Conservation (phyloP, 805 yeast species). For the Wickerhamiella nectarea region DNA sequence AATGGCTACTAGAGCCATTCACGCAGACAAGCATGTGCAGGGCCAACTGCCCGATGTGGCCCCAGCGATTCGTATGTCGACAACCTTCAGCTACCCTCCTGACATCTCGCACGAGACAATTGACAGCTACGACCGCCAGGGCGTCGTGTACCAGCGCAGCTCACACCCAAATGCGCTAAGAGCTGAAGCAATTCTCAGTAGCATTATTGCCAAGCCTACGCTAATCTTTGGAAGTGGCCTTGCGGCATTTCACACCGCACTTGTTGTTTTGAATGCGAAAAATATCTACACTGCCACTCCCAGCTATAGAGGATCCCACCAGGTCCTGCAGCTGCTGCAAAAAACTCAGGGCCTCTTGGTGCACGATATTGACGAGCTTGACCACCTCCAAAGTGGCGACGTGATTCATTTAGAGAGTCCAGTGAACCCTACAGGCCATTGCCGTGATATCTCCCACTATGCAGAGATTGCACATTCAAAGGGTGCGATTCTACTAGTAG, state of each 20-base stretch:
- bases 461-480: conserved; percentile 60
- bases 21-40: too few relatives aligned
- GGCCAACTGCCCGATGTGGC: conserved; percentile 28
- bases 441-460: conserved; percentile 46
- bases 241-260: conserved; percentile 63
- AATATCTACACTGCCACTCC: conserved; percentile 51
- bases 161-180: conserved; percentile 60
- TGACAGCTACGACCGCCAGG: conserved; percentile 12
- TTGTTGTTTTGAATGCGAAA: conserved; percentile 61
- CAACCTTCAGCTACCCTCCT: conserved; percentile 64
- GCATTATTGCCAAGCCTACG: conserved; percentile 48
- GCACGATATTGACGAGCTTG: conserved; percentile 24
- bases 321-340: conserved; percentile 47
- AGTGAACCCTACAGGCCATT: conserved; percentile 66
- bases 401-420: conserved; percentile 61
- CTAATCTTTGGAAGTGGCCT: conserved; percentile 68
- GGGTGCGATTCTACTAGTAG: conserved; percentile 63
- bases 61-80: conserved; percentile 69
- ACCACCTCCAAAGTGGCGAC: conserved; percentile 51
- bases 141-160: conserved; percentile 53
- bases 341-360: conserved; percentile 39
- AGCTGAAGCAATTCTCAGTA: conserved; percentile 50
- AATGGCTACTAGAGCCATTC: conserved; percentile 30
- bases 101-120: conserved; percentile 31
- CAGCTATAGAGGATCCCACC: conserved; percentile 77